Percentiles rank a stretch among this genome's conserved stretches.
Evolutionary conservation across 2,329 filamentous ascomycete genomes (phyloP).

Genomic region (Fusarium sp.): DNA sequence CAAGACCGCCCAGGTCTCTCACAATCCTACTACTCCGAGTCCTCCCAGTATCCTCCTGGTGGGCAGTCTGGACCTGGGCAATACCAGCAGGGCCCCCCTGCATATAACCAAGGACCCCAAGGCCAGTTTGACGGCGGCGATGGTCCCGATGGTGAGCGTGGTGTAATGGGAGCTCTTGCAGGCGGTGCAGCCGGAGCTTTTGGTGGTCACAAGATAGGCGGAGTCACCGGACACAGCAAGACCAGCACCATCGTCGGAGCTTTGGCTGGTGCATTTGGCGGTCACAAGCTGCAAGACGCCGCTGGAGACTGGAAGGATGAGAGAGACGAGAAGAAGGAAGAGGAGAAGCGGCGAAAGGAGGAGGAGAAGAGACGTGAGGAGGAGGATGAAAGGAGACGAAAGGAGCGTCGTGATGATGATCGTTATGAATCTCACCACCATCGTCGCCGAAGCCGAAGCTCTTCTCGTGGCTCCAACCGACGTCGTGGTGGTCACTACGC

Average conservation of each 20-base stretch:
- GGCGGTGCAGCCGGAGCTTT: slow-evolving; percentile 54
- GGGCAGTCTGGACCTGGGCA: neutral
- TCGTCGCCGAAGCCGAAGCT: slow-evolving; percentile 8
- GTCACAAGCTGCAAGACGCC: slow-evolving; percentile 54
- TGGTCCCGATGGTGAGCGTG: slow-evolving; percentile 52
- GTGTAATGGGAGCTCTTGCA: slow-evolving; percentile 52
- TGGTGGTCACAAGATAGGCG: slow-evolving; percentile 53
- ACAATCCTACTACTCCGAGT: slow-evolving; percentile 18
- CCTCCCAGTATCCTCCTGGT: slow-evolving; percentile 12
- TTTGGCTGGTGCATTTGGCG: slow-evolving; percentile 53
- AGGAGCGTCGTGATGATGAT: slow-evolving; percentile 18
- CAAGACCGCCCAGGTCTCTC: slow-evolving; percentile 13
- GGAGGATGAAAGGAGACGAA: slow-evolving; percentile 41
- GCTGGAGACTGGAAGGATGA: slow-evolving; percentile 52
- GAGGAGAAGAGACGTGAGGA: slow-evolving; percentile 29
- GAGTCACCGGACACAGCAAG: slow-evolving; percentile 44
- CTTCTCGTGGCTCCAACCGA: slow-evolving; percentile 1
- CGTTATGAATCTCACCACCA: slow-evolving; percentile 1
- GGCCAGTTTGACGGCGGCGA: slow-evolving; percentile 6
- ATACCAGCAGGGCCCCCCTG: neutral
- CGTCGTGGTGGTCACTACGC: slow-evolving; percentile 38
- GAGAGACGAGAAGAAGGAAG: slow-evolving; percentile 49
- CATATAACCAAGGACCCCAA: slow-evolving; percentile 1
- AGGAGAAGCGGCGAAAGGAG: slow-evolving; percentile 41
- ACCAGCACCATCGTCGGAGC: slow-evolving; percentile 51